Percentiles rank a stretch among this genome's conserved stretches.
phyloP scores from a whole-genome alignment of 2,329 filamentous ascomycete genomes.

The Pseudogymnoascus sp. region DNA sequence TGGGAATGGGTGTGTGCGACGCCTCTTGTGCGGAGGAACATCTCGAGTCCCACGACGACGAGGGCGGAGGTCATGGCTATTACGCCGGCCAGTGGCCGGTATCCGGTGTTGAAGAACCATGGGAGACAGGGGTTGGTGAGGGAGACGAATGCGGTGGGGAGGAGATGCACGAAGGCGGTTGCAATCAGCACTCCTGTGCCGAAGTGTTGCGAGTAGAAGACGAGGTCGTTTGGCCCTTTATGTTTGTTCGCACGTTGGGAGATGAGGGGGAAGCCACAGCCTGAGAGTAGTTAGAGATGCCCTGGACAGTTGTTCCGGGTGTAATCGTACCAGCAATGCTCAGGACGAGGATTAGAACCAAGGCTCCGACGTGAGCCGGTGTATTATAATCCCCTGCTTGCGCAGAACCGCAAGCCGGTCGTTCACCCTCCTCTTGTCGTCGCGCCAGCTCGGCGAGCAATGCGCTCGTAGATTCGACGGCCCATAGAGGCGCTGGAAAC shows the following conservation, averaged over 20 bases:
- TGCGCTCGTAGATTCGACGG: slow-evolving; percentile 25
- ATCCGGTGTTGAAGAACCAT: slow-evolving; percentile 69
- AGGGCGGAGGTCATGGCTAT: slow-evolving; percentile 78
- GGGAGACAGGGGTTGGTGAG: slow-evolving; percentile 61
- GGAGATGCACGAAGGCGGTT: slow-evolving; percentile 70
- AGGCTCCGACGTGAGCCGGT: slow-evolving; percentile 47
- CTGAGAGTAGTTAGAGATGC: slow-evolving; percentile 18
- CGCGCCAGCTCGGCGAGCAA: slow-evolving; percentile 42
- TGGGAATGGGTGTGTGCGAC: slow-evolving; percentile 55
- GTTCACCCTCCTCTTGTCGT: slow-evolving; percentile 35
- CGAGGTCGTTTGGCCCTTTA: slow-evolving; percentile 25
- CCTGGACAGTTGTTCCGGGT: slow-evolving; percentile 3
- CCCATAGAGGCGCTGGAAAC: slow-evolving; percentile 19
- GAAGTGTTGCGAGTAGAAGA: slow-evolving; percentile 59
- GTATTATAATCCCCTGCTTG: slow-evolving; percentile 45
- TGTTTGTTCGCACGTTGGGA: slow-evolving; percentile 25
- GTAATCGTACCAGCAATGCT: slow-evolving; percentile 39
- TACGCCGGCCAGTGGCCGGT: slow-evolving; percentile 70
- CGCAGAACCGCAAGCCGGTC: slow-evolving; percentile 46
- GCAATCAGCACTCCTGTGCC: slow-evolving; percentile 81
- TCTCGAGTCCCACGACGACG: slow-evolving; percentile 76
- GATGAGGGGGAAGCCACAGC: slow-evolving; percentile 29
- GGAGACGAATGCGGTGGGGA: slow-evolving; percentile 54
- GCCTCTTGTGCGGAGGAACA: slow-evolving; percentile 70
- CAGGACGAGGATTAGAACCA: slow-evolving; percentile 47